These are phyloP conservation scores for Septoria petroselini DNA, from an alignment of 2,329 filamentous ascomycete genomes.

Conservation along the genomic window DNA sequence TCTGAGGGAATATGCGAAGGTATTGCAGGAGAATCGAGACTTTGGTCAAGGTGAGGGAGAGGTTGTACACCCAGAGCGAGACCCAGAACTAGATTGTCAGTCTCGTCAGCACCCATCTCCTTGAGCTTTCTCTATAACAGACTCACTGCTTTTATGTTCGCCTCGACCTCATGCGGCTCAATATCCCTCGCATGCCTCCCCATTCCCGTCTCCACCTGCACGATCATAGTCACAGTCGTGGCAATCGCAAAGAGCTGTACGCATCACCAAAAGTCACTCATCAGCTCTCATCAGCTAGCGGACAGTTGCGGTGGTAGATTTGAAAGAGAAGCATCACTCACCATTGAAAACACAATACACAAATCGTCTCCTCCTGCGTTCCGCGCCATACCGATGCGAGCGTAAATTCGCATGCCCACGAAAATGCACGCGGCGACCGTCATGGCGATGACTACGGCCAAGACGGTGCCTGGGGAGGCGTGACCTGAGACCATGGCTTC, in stretches of 20 bases:
- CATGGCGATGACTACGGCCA: constrained; percentile 24
- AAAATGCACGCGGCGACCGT: constrained; percentile 24
- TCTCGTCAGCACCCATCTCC: not conserved
- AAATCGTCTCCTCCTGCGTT: constrained; percentile 30
- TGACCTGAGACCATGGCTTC: constrained; percentile 24
- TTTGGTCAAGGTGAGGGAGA: constrained; percentile 42
- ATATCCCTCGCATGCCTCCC: constrained; percentile 23
- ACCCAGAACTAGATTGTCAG: constrained; percentile 23
- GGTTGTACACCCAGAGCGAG: constrained; percentile 38
- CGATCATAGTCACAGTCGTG: constrained; percentile 21
- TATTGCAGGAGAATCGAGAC: constrained; percentile 50
- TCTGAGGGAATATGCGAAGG: constrained; percentile 47
- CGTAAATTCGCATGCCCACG: constrained; percentile 25
- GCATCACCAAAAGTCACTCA: not conserved
- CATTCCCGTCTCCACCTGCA: constrained; percentile 28
- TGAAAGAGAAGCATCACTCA: not conserved
- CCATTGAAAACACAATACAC: constrained; percentile 26
- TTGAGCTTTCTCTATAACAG: not conserved
- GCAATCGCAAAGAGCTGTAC: constrained; percentile 21
- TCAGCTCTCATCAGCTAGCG: not conserved
- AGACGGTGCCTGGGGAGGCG: constrained; percentile 23
- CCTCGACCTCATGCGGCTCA: constrained; percentile 11
- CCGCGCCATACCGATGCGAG: constrained; percentile 22
- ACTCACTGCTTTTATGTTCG: constrained; percentile 27
- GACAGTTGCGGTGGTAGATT: not conserved